A percentile compares a stretch with the other conserved stretches of the same genome.
These are phyloP conservation scores for Teratosphaeria nubilosa DNA, from an alignment of 2,329 filamentous ascomycete species.

Conservation along the genomic window DNA sequence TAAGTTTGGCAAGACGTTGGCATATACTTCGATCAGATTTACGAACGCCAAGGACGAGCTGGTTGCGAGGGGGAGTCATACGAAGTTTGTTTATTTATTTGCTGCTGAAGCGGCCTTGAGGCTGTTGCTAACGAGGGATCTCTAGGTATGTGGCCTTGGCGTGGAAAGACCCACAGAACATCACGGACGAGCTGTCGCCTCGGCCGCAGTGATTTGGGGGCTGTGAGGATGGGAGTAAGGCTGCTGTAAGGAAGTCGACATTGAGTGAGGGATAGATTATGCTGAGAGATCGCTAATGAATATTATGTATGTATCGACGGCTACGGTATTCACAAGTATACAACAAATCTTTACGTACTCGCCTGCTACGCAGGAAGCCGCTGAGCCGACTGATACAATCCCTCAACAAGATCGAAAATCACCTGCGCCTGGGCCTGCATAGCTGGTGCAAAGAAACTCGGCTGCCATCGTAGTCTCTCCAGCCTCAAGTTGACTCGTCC, in stretches of 20 bases:
- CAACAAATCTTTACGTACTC: neutral
- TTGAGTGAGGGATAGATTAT: too few relatives aligned
- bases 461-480: neutral
- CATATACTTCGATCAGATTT: slow-evolving; percentile 54
- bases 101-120: neutral
- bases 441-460: neutral
- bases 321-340: neutral
- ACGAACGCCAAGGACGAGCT: slow-evolving; percentile 48
- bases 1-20: slow-evolving; percentile 56
- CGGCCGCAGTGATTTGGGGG: slow-evolving; percentile 8
- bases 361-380: neutral
- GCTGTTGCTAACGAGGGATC: neutral
- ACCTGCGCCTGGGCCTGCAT: neutral
- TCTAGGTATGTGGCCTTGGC: slow-evolving; percentile 47
- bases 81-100: slow-evolving; percentile 39
- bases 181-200: slow-evolving; percentile 46
- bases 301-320: too few relatives aligned
- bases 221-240: too few relatives aligned
- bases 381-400: neutral
- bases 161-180: slow-evolving; percentile 54
- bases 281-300: too few relatives aligned
- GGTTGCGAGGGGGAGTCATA: slow-evolving; percentile 57
- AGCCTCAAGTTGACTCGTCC: too few relatives aligned
- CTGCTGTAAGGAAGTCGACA: too few relatives aligned
- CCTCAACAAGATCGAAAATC: neutral